Percentiles rank a stretch among this genome's conserved stretches.
Conservation (phyloP, 176 grass and related monocot species). For the Triticum urartu region DNA sequence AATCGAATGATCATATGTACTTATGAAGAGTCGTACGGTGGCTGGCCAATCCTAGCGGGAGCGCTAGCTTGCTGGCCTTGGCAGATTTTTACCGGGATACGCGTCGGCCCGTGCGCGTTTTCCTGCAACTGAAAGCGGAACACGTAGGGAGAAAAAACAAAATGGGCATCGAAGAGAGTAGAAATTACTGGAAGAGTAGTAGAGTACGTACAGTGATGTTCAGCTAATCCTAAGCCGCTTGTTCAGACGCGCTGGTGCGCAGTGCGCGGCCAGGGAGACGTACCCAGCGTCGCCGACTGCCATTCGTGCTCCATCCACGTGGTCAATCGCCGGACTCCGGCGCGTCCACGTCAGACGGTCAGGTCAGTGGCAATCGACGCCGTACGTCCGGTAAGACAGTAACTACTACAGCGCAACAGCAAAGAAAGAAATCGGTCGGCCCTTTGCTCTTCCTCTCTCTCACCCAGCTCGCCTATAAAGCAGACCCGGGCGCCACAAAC, state of each 20-base stretch:
- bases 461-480: neutral
- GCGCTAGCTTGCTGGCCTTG: too few relatives aligned
- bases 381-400: neutral
- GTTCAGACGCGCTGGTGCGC: neutral
- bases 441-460: neutral
- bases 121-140: too few relatives aligned
- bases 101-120: too few relatives aligned
- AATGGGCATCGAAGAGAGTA: too few relatives aligned
- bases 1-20: neutral
- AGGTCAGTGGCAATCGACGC: neutral
- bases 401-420: neutral
- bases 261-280: neutral
- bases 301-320: conserved; percentile 19
- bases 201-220: neutral
- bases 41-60: too few relatives aligned
- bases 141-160: too few relatives aligned
- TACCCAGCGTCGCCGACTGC: neutral
- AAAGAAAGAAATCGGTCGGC: neutral
- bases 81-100: too few relatives aligned
- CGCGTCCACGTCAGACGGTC: conserved; percentile 23
- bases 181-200: neutral
- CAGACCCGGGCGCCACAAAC: neutral
- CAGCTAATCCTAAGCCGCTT: neutral
- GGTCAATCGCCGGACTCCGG: neutral
- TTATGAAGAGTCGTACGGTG: too few relatives aligned